These are phyloP conservation scores for Iberis pinnata DNA, from an alignment of 345 rosid species.

Conservation along the genomic window DNA sequence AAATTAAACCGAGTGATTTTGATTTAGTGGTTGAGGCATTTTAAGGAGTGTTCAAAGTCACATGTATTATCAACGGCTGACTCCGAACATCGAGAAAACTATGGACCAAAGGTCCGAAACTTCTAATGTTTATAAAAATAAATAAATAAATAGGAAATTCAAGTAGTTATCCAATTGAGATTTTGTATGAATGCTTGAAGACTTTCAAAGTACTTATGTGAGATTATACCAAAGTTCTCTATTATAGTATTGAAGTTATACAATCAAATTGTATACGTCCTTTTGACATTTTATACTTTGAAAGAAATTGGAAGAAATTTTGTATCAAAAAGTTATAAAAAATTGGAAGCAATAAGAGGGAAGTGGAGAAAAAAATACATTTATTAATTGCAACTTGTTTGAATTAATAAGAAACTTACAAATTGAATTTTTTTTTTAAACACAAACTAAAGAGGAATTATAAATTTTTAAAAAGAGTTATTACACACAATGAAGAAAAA, in stretches of 20 bases:
- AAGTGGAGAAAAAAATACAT: constrained; percentile 15
- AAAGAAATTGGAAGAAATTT: too few relatives aligned
- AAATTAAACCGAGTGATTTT: constrained; percentile 16
- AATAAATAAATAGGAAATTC: too few relatives aligned
- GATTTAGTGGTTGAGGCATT: too few relatives aligned
- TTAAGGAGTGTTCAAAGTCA: too few relatives aligned
- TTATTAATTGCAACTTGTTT: constrained; percentile 25
- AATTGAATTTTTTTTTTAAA: constrained; percentile 15
- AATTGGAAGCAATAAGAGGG: background rate
- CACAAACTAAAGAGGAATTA: constrained; percentile 1
- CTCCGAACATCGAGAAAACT: too few relatives aligned
- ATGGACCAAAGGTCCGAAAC: too few relatives aligned
- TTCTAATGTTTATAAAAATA: too few relatives aligned
- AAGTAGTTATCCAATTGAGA: constrained; percentile 16
- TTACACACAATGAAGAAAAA: constrained; percentile 16
- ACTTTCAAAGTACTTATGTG: constrained; percentile 26
- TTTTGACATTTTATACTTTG: constrained; percentile 8
- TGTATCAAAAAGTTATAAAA: too few relatives aligned
- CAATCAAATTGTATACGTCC: constrained; percentile 23
- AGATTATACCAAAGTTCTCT: constrained; percentile 28
- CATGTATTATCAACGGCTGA: too few relatives aligned
- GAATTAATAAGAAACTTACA: constrained; percentile 15
- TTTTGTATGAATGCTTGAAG: constrained; percentile 18
- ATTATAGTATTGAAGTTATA: constrained; percentile 17
- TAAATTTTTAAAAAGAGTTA: constrained; percentile 19